phyloP scores from a whole-genome alignment of 225 moss, liverwort and hornwort genomes.

The Takakia lepidozioides region DNA sequence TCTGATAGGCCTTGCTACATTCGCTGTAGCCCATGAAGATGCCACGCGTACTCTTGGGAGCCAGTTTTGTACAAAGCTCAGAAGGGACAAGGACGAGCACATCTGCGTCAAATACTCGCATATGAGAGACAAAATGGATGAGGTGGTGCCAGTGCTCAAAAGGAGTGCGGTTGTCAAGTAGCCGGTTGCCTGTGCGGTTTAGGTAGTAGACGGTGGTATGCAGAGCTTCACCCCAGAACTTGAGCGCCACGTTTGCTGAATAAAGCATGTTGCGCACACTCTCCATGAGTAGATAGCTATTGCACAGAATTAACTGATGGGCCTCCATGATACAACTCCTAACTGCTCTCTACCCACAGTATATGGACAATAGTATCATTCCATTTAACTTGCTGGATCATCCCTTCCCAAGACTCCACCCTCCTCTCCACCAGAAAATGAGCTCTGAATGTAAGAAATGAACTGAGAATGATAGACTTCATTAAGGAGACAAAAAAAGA shows the following conservation, averaged over 20 bases:
- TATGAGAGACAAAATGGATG: neutral
- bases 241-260: neutral
- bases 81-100: no score
- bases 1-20: no score
- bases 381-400: no score
- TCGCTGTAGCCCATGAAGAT: no score
- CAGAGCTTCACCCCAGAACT: conserved; percentile 2
- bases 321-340: neutral
- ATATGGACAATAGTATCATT: no score
- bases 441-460: neutral
- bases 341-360: neutral
- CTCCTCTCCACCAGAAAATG: no score
- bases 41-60: no score
- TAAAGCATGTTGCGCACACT: conserved; percentile 2
- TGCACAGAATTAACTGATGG: no score
- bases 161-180: neutral
- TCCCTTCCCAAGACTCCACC: no score
- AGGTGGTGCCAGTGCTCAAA: neutral
- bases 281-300: no score
- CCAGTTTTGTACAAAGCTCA: no score
- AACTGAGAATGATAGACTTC: neutral
- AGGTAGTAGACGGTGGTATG: conserved; percentile 2
- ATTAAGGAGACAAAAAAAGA: neutral
- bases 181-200: neutral
- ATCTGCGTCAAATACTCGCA: conserved; percentile 1